Evolutionary conservation across 139 green algal genomes (phyloP).

Genomic region (Zygnema circumcarinatum): DNA sequence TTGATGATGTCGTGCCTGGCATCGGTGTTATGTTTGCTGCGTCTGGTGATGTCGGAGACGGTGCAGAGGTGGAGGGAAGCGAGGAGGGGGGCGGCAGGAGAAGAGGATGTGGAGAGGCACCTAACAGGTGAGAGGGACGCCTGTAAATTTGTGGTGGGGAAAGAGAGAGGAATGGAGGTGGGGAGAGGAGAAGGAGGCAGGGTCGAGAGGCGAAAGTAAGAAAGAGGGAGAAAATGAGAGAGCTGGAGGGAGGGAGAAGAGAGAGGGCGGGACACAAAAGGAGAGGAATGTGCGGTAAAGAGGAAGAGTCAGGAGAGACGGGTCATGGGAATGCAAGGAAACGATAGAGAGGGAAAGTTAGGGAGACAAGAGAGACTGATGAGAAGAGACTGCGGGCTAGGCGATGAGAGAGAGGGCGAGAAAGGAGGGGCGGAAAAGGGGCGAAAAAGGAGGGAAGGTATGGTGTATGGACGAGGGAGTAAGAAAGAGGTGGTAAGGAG

Average conservation of each 20-base stretch:
- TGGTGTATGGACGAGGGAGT: not conserved
- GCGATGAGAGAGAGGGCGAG: not conserved
- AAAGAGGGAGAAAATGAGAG: no score
- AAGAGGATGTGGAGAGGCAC: not conserved
- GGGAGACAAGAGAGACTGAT: not conserved
- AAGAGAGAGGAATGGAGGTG: not conserved
- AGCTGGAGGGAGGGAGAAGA: not conserved
- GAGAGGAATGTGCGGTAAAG: not conserved
- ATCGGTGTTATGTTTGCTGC: constrained; percentile 16
- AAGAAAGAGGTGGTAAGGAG: not conserved
- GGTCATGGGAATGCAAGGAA: not conserved
- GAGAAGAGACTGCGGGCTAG: not conserved
- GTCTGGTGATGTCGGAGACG: constrained; percentile 8
- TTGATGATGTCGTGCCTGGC: constrained; percentile 44
- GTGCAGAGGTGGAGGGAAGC: not conserved
- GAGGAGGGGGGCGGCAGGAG: not conserved
- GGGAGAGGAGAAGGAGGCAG: constrained; percentile 20
- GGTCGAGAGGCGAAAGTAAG: not conserved
- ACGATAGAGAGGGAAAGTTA: not conserved
- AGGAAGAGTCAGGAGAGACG: not conserved
- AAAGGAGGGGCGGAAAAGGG: not conserved
- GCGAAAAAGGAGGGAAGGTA: not conserved
- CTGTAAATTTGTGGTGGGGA: not conserved
- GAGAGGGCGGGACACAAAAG: not conserved
- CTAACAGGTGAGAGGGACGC: not conserved